Conservation (phyloP, 768 basidiomycete species). For the Leccinum longicurvipes region DNA sequence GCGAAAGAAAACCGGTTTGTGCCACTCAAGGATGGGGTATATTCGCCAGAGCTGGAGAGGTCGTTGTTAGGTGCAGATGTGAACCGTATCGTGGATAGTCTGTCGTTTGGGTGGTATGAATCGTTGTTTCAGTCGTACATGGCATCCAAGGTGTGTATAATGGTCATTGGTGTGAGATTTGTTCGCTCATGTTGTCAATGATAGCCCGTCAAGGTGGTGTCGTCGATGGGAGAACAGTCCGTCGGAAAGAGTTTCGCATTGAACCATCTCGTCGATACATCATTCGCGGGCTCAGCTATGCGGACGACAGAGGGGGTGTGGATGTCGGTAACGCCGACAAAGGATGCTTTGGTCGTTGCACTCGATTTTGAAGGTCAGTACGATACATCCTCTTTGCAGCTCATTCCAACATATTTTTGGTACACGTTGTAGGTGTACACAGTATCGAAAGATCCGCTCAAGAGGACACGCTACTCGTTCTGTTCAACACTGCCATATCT, state of each 20-base stretch:
- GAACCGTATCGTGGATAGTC: slow-evolving; percentile 49
- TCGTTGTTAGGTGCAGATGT: slow-evolving; percentile 58
- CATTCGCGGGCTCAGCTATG: slow-evolving; percentile 66
- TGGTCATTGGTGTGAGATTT: rapidly evolving
- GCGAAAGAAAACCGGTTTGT: slow-evolving; percentile 59
- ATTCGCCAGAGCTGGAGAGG: slow-evolving; percentile 47
- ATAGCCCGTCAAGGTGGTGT: slow-evolving; percentile 61
- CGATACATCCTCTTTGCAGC: rapidly evolving
- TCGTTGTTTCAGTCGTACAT: slow-evolving; percentile 61
- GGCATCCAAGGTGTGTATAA: slow-evolving; percentile 44
- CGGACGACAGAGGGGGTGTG: slow-evolving; percentile 66
- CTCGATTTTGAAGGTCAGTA: slow-evolving; percentile 59
- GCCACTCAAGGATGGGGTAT: slow-evolving; percentile 57
- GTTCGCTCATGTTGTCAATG: not conserved
- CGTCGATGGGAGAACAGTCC: slow-evolving; percentile 68
- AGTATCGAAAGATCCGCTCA: slow-evolving; percentile 62
- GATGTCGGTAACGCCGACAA: slow-evolving; percentile 64
- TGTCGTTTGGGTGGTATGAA: slow-evolving; percentile 66
- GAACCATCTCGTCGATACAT: slow-evolving; percentile 61
- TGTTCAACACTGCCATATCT: slow-evolving; percentile 65
- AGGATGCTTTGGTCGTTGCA: slow-evolving; percentile 51
- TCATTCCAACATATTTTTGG: not conserved
- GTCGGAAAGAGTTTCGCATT: slow-evolving; percentile 60
- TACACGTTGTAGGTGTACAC: slow-evolving; percentile 43
- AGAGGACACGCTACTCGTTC: slow-evolving; percentile 59